Conservation (phyloP, 2,329 filamentous ascomycete genomes). For the Fusarium xylarioides region DNA sequence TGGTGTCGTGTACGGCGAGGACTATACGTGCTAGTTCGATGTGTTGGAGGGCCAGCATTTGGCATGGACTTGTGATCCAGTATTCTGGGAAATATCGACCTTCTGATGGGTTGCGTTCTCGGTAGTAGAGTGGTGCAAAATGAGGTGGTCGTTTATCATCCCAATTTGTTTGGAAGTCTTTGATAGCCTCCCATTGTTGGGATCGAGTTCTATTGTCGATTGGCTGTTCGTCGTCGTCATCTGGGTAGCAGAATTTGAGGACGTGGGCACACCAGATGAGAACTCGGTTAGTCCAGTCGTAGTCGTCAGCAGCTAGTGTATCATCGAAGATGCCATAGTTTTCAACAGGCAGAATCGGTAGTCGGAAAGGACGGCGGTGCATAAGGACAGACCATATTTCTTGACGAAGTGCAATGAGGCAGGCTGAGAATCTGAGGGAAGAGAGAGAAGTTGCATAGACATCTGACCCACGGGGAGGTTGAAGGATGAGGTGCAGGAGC, state of each 20-base stretch:
- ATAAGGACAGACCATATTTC: fast-evolving
- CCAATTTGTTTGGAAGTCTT: background rate
- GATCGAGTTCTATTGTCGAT: background rate
- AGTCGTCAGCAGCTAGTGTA: background rate
- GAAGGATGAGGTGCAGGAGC: background rate
- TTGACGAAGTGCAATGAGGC: fast-evolving
- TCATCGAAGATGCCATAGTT: background rate
- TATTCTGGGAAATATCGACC: slow-evolving; percentile 7
- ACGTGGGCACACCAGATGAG: background rate
- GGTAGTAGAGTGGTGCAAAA: slow-evolving; percentile 13
- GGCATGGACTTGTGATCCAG: slow-evolving; percentile 20
- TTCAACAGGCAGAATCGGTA: fast-evolving
- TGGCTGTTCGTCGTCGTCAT: fast-evolving
- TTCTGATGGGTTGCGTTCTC: slow-evolving; percentile 4
- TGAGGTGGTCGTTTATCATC: background rate
- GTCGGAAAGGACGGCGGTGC: background rate
- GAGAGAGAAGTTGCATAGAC: background rate
- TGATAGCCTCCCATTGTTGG: background rate
- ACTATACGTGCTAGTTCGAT: slow-evolving; percentile 24
- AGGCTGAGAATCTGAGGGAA: fast-evolving
- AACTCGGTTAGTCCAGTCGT: background rate
- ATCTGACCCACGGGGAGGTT: background rate
- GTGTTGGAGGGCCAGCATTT: slow-evolving; percentile 26
- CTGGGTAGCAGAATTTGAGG: background rate
- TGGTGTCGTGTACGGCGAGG: slow-evolving; percentile 24